Evolutionary conservation across 371 early-diverging fungal genomes (phyloP).

Genomic region (Batrachochytrium dendrobatidis): DNA sequence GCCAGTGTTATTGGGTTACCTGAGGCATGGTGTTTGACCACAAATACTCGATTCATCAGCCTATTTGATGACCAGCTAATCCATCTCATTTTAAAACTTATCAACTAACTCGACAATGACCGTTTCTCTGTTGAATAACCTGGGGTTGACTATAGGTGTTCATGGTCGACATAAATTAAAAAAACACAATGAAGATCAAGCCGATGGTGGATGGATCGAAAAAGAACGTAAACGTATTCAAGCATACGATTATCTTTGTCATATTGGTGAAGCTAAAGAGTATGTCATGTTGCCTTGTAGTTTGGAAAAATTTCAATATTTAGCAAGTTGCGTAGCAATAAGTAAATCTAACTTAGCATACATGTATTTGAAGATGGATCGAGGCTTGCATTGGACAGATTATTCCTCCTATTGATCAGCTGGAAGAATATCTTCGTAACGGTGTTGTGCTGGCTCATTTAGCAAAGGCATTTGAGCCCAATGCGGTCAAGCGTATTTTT

Average conservation of each 20-base stretch:
- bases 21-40: too few relatives aligned
- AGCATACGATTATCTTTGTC: constrained; percentile 98
- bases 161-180: constrained; percentile 6
- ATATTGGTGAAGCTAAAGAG: constrained; percentile 98
- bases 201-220: constrained; percentile 81
- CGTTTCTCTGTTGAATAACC: too few relatives aligned
- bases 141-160: too few relatives aligned
- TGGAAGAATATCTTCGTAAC: constrained; percentile 90
- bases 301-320: background rate
- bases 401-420: constrained; percentile 65
- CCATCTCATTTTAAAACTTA: too few relatives aligned
- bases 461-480: constrained; percentile 78
- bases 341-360: background rate
- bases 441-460: constrained; percentile 92
- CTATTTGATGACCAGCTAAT: too few relatives aligned
- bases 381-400: constrained; percentile 82
- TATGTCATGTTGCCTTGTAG: constrained; percentile 37
- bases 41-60: too few relatives aligned
- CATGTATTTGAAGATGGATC: constrained; percentile 74
- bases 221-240: constrained; percentile 81
- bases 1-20: too few relatives aligned
- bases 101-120: too few relatives aligned
- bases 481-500: constrained; percentile 82
- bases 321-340: background rate
- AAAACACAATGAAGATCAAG: constrained; percentile 8